Percentiles rank a stretch among this genome's conserved stretches.
Evolutionary conservation across 2,329 filamentous ascomycete species (phyloP).

Genomic region (Sclerotiophoma versabilis): DNA sequence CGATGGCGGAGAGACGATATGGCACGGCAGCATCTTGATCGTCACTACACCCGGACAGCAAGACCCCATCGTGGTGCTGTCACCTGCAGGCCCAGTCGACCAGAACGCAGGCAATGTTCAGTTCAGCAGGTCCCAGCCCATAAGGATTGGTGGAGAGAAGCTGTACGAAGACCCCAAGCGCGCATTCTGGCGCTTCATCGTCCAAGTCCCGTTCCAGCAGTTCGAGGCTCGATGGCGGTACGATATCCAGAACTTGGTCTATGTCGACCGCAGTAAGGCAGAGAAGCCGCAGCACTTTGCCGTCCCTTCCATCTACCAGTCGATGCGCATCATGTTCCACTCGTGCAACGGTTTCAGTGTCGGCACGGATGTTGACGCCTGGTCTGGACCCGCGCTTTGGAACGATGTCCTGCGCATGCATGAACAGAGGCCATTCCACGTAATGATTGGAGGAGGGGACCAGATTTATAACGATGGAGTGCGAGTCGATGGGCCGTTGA

Average conservation of each 20-base stretch:
- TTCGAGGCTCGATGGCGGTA: slow-evolving; percentile 84
- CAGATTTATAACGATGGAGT: slow-evolving; percentile 83
- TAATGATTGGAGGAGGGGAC: slow-evolving; percentile 88
- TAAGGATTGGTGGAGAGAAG: slow-evolving; percentile 58
- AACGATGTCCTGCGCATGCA: slow-evolving; percentile 70
- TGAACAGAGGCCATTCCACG: slow-evolving; percentile 66
- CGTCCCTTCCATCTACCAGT: slow-evolving; percentile 66
- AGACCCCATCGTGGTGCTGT: slow-evolving; percentile 67
- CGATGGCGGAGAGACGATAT: slow-evolving; percentile 57
- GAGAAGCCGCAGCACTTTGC: slow-evolving; percentile 56
- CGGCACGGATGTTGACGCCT: slow-evolving; percentile 68
- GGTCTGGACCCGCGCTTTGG: slow-evolving; percentile 69
- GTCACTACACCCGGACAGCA: slow-evolving; percentile 76
- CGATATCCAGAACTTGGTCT: slow-evolving; percentile 70
- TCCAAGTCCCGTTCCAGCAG: slow-evolving; percentile 69
- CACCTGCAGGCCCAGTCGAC: slow-evolving; percentile 54
- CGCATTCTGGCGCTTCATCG: slow-evolving; percentile 66
- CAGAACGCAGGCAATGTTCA: slow-evolving; percentile 30
- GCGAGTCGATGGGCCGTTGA: slow-evolving; percentile 81
- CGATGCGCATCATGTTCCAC: slow-evolving; percentile 74
- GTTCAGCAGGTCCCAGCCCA: slow-evolving; percentile 34
- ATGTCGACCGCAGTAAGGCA: slow-evolving; percentile 57
- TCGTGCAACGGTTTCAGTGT: slow-evolving; percentile 74
- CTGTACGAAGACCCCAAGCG: slow-evolving; percentile 67
- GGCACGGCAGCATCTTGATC: slow-evolving; percentile 86